A percentile compares a stretch with the other conserved stretches of the same genome.
phyloP scores from a whole-genome alignment of 2,329 filamentous ascomycete species.

The Amylocarpus encephaloides region DNA sequence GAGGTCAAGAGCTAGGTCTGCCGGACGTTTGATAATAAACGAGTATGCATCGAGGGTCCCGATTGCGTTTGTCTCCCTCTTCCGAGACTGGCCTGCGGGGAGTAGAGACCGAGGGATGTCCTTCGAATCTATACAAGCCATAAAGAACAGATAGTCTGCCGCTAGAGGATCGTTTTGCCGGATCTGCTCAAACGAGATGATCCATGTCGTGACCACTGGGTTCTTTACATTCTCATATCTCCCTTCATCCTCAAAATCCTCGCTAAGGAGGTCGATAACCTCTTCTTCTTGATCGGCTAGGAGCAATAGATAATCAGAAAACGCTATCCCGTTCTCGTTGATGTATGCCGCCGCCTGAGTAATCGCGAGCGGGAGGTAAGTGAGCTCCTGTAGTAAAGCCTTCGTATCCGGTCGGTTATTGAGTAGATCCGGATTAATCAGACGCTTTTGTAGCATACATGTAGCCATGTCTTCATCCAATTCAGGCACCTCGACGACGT shows the following conservation, averaged over 20 bases:
- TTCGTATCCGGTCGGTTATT: background rate
- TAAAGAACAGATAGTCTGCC: conserved; percentile 2
- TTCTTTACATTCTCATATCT: conserved; percentile 2
- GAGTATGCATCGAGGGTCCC: conserved; percentile 1
- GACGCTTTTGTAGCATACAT: conserved; percentile 1
- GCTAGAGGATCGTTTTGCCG: background rate
- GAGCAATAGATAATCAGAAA: background rate
- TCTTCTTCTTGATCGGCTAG: conserved; percentile 1
- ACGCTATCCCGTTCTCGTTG: background rate
- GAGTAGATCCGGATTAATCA: background rate
- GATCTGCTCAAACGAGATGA: conserved; percentile 2
- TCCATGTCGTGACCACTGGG: background rate
- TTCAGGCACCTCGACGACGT: background rate
- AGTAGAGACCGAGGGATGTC: conserved; percentile 1
- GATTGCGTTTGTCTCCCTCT: background rate
- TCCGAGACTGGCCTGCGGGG: background rate
- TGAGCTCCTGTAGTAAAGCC: conserved; percentile 1
- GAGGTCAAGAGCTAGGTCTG: background rate
- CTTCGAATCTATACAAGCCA: conserved; percentile 3
- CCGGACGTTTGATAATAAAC: background rate
- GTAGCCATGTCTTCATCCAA: background rate
- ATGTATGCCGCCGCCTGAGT: background rate
- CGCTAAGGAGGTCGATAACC: conserved; percentile 3
- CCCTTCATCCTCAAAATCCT: conserved; percentile 1
- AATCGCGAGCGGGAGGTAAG: conserved; percentile 2